These are phyloP conservation scores for Rhododendron kiyosumense DNA, from an alignment of 148 eudicot species.

Conservation along the genomic window DNA sequence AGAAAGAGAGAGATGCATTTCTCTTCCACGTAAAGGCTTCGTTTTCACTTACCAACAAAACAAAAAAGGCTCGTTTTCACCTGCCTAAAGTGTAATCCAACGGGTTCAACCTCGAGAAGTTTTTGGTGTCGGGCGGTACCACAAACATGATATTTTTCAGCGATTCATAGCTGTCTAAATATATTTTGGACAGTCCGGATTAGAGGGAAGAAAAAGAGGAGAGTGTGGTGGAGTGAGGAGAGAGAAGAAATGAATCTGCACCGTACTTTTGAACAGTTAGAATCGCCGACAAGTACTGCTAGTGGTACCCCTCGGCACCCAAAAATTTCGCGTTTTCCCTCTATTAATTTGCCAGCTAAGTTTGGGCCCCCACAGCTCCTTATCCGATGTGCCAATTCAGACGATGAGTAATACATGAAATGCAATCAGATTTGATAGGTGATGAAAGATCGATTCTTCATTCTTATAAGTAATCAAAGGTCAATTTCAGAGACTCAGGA, in stretches of 20 bases:
- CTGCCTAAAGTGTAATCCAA: not conserved
- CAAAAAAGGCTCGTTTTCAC: not conserved
- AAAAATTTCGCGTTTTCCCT: too few species aligned
- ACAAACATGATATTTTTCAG: too few species aligned
- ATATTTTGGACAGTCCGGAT: too few species aligned
- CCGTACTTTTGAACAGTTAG: too few species aligned
- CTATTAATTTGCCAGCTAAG: not conserved
- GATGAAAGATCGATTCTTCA: not conserved
- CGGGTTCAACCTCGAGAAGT: not conserved
- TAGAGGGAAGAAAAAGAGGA: too few species aligned
- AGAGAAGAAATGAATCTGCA: too few species aligned
- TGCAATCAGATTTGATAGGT: not conserved
- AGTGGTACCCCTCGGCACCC: too few species aligned
- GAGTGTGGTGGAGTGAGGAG: too few species aligned
- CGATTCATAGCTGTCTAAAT: rapidly evolving
- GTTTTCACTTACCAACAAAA: not conserved
- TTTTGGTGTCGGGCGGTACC: too few species aligned
- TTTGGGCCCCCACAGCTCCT: not conserved
- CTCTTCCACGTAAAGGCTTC: not conserved
- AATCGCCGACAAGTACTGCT: rapidly evolving
- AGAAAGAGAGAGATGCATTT: not conserved
- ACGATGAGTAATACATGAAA: not conserved
- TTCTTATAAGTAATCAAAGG: too few species aligned
- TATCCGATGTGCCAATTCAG: not conserved
- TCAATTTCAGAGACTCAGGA: too few species aligned